Percentiles rank a stretch among this genome's conserved stretches.
These are phyloP conservation scores for Dipteronia sinensis DNA, from an alignment of 345 rosid genomes.

Conservation along the genomic window DNA sequence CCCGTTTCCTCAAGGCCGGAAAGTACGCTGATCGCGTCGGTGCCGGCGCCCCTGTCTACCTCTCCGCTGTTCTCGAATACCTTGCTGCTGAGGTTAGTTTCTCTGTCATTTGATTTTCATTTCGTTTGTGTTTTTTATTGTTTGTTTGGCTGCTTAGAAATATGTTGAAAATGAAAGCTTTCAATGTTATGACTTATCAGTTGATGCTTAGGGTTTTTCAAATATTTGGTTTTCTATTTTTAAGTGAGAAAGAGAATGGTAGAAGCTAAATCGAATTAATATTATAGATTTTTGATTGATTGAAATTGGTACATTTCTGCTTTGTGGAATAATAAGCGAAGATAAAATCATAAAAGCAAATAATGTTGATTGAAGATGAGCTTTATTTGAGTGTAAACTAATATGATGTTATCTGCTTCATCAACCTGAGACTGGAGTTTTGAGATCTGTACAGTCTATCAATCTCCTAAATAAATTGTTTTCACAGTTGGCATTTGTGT, in stretches of 20 bases:
- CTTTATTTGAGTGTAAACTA: background rate
- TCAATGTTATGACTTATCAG: background rate
- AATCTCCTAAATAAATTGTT: background rate
- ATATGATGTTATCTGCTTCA: background rate
- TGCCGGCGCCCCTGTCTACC: conserved; percentile 73
- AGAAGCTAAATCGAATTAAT: background rate
- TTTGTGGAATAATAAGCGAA: background rate
- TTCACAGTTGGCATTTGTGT: background rate
- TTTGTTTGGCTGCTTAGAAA: background rate
- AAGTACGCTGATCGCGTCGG: conserved; percentile 77
- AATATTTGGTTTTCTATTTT: background rate
- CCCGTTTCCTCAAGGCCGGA: conserved; percentile 69
- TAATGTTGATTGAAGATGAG: background rate
- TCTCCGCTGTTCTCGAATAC: conserved; percentile 78
- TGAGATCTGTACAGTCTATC: background rate
- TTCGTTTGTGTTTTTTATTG: background rate
- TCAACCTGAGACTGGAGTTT: background rate
- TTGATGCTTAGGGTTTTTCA: no score
- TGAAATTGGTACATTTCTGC: background rate
- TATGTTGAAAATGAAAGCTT: background rate
- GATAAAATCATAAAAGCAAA: background rate
- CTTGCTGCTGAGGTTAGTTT: conserved; percentile 74
- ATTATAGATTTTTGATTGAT: background rate
- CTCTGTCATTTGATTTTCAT: background rate
- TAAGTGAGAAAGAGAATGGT: no score